These are phyloP conservation scores for Geum urbanum DNA, from an alignment of 306 rosid species.

Conservation along the genomic window DNA sequence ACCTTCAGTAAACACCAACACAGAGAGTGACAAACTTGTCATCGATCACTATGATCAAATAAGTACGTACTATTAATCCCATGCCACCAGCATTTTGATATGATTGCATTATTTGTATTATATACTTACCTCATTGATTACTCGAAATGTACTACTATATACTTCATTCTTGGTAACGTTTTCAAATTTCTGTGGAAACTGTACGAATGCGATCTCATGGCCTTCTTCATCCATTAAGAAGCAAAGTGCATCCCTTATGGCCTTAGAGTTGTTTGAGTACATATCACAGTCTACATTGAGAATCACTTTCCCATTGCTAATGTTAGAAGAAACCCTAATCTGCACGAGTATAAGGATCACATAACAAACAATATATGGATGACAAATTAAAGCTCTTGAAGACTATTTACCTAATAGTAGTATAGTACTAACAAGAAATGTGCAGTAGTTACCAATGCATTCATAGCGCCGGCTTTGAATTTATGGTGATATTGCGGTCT, in stretches of 20 bases:
- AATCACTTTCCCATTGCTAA: conserved; percentile 67
- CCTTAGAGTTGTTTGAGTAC: conserved; percentile 65
- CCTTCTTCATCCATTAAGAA: conserved; percentile 78
- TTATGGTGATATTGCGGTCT: conserved; percentile 64
- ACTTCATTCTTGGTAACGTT: conserved; percentile 61
- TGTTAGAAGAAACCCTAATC: conserved; percentile 77
- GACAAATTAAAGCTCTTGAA: neutral
- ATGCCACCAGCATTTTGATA: neutral
- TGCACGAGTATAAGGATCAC: conserved; percentile 24
- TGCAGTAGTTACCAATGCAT: conserved; percentile 56
- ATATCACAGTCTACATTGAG: conserved; percentile 84
- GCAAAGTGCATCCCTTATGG: conserved; percentile 70
- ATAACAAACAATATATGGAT: neutral
- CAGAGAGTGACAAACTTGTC: neutral
- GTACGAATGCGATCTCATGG: conserved; percentile 66
- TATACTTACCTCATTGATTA: conserved; percentile 34
- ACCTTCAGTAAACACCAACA: conserved; percentile 30
- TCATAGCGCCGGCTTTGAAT: conserved; percentile 93
- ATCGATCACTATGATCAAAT: neutral
- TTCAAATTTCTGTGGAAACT: conserved; percentile 53
- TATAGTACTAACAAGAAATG: neutral
- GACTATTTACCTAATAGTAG: neutral
- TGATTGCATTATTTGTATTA: neutral
- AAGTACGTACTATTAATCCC: neutral
- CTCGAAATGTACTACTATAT: conserved; percentile 30